Evolutionary conservation across 148 eudicot genomes (phyloP), one percentile per base, ranked within the genome.

Genomic region (Limonium bicolor): DNA sequence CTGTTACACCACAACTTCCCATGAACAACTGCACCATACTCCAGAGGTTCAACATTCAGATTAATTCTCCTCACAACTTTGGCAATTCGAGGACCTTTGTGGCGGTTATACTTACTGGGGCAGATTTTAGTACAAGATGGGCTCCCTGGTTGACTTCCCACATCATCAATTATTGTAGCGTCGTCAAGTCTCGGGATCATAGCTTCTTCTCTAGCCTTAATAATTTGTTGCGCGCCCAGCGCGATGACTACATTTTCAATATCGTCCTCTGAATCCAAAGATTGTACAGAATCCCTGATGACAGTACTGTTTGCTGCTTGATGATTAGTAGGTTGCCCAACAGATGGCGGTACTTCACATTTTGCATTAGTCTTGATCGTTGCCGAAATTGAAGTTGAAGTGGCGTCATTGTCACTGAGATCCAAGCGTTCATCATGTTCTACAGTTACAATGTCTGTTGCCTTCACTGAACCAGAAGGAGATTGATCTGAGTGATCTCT

Each of bases 71-170:
- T 65, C 11, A 92, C 83, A 42, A 85, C 76, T 63, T 81, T 85
- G 14, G 95, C 99, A 50, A 85, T 78, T 18, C 95, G 95, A 54
- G 95, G 95, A 28, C 99, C 95, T 66, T 76, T 85, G 14, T 65
- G 82, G 45, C 82, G 88, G 58, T 40, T 67, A 61, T 39, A 36
- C 42, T 50, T 73, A 54, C 76, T 88, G 50, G 63, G 44, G 48
- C 69, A 76, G 57, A 65, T 73, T 61, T 74, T 77, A 60, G 64
- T 64, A 46, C 68, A 58, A 59, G 82, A 66, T 35, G 77, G 56
- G 43, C 54, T 74, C 24, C 74, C 69, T 39, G 73, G 72, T 50
- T 58, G 50, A 45, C 40, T 38, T 44, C 56, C 74, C 41, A 47
- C 41, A 36, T 65, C 69, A n/a, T n/a, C 33, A n/a, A 29, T 29